Base-by-base conservation (phyloP, 2,329 filamentous ascomycete genomes). In the Lasiodiplodia sp. region DNA sequence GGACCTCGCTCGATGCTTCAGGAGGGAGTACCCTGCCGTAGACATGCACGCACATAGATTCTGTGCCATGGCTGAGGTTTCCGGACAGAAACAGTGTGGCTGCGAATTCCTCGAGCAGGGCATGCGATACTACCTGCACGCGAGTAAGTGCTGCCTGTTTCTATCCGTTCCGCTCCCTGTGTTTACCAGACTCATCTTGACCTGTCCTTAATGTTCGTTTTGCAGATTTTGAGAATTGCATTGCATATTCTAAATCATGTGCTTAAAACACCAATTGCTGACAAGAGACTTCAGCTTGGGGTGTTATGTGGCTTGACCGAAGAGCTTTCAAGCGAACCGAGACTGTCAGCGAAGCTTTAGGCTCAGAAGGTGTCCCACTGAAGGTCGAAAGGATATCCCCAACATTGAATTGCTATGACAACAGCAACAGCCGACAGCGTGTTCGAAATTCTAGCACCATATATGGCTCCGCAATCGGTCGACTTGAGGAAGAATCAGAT, bases 221-320 rank as follows among this genome's bases (percentile, higher is more conserved):
- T 11, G 14, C 7, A 37, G 11, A 12, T 18, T 12, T n/a, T 21
- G 34, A 37, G 14, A 7, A 56, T 18, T 18, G 28, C 3, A 8
- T 37, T 18, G 53, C 6, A 18, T 3, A 18, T 18, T 18, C 16
- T n/a, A 18, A n/a, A 44, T 18, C 18, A 44, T 18, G 8, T n/a
- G 18, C 49, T 12, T 69, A 16, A 21, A 66, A 44, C 16, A 14
- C n/a, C 16, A 16, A 55, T 23, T 6, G 52, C 58, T 51, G 18
- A 65, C 28, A 5, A 5, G 25, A 34, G 28, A 12, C 6, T 51
- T 18, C 38, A 70, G 66, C 66, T 31, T 81, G 79, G 79, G 70
- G 70, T 10, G 75, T 80, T 34, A 75, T 77, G 68, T 81, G 80
- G 68, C 75, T 81, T 10, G 79, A 81, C 68, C 72, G 70, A 4